Percentiles rank a stretch among this genome's conserved stretches.
Evolutionary conservation across 306 rosid genomes (phyloP).

Genomic region (Inga oerstediana): DNA sequence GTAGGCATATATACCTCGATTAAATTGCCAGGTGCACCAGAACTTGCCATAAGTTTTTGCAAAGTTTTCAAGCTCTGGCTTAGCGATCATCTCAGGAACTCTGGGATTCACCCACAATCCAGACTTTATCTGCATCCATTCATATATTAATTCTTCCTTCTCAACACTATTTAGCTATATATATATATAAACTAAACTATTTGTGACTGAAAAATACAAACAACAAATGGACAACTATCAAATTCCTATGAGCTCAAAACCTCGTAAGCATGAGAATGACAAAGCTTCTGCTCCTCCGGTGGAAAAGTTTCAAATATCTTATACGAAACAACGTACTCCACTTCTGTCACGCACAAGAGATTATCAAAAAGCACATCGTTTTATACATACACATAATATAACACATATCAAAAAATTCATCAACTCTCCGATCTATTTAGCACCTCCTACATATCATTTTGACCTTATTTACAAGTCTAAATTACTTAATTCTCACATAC

Average conservation of each 20-base stretch:
- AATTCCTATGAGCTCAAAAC: conserved; percentile 26
- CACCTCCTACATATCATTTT: too few relatives aligned
- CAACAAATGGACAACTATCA: not conserved
- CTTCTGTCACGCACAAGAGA: conserved; percentile 35
- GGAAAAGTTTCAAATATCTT: conserved; percentile 55
- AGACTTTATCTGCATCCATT: conserved; percentile 57
- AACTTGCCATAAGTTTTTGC: conserved; percentile 81
- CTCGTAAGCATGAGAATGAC: conserved; percentile 95
- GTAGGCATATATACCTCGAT: conserved; percentile 53
- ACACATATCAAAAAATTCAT: too few relatives aligned
- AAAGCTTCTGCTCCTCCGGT: conserved; percentile 80
- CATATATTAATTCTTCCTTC: not conserved
- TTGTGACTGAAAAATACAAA: not conserved
- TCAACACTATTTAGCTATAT: not conserved
- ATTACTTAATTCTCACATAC: too few relatives aligned
- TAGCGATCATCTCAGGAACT: conserved; percentile 67
- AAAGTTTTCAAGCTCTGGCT: conserved; percentile 61
- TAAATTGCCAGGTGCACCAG: conserved; percentile 54
- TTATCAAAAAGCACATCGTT: not conserved
- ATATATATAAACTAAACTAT: not conserved
- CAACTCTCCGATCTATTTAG: not conserved
- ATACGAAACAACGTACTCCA: conserved; percentile 66
- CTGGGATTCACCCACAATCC: conserved; percentile 71
- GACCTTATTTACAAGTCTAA: too few relatives aligned
- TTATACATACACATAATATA: not conserved